phyloP scores from a whole-genome alignment of 2,329 filamentous ascomycete species.

The Fusarium sp. region DNA sequence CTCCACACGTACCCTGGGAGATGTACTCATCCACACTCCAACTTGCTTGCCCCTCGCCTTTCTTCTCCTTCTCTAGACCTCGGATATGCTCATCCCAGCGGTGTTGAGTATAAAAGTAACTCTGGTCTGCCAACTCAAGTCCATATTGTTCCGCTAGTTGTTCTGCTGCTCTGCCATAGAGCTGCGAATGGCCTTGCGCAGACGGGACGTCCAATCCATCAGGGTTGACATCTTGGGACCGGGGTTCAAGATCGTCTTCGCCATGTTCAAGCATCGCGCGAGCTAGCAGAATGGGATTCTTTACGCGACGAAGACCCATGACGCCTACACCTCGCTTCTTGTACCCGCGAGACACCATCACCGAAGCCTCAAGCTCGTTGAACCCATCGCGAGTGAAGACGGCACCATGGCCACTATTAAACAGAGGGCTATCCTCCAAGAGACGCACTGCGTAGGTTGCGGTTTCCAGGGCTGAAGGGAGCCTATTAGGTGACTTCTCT shows the following conservation, averaged over 20 bases:
- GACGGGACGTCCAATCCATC: slow-evolving; percentile 59
- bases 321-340: slow-evolving; percentile 83
- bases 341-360: slow-evolving; percentile 82
- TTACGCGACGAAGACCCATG: slow-evolving; percentile 77
- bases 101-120: slow-evolving; percentile 82
- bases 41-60: slow-evolving; percentile 54
- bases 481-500: slow-evolving; percentile 20
- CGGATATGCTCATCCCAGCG: slow-evolving; percentile 82
- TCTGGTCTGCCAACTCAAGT: slow-evolving; percentile 73
- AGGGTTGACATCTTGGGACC: background rate
- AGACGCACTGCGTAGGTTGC: slow-evolving; percentile 79
- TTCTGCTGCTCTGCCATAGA: slow-evolving; percentile 77
- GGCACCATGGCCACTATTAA: slow-evolving; percentile 86
- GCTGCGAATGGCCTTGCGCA: slow-evolving; percentile 75
- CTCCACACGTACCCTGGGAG: slow-evolving; percentile 86
- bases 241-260: slow-evolving; percentile 66
- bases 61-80: slow-evolving; percentile 64
- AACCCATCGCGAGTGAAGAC: slow-evolving; percentile 86
- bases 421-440: slow-evolving; percentile 83
- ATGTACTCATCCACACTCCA: slow-evolving; percentile 75
- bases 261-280: slow-evolving; percentile 75
- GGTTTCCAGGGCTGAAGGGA: slow-evolving; percentile 74
- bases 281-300: slow-evolving; percentile 82
- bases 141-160: slow-evolving; percentile 74
- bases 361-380: slow-evolving; percentile 86